These are phyloP conservation scores for sunflower (Helianthus annuus) DNA, from an alignment of 129 eudicot species.

Conservation along the genomic window DNA sequence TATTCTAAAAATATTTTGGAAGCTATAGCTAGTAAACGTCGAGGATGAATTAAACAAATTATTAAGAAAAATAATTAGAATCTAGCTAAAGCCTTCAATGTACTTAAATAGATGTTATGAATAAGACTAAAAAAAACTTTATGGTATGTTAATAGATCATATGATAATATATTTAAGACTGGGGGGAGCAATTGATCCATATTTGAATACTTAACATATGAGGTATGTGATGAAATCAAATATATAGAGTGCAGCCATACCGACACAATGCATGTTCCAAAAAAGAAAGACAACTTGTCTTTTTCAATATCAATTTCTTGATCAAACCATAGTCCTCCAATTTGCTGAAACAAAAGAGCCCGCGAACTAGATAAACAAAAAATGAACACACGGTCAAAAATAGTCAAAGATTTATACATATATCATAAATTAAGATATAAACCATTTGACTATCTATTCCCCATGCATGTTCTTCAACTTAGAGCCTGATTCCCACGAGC, in stretches of 20 bases:
- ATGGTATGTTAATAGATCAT: too few relatives aligned
- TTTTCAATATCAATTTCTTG: slow-evolving; percentile 24
- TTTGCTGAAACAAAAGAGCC: slow-evolving; percentile 10
- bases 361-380: slow-evolving; percentile 15
- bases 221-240: background rate
- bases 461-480: slow-evolving; percentile 3
- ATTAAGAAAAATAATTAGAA: background rate
- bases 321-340: slow-evolving; percentile 34
- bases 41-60: too few relatives aligned
- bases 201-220: slow-evolving; percentile 2
- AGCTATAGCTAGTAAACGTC: too few relatives aligned
- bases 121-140: too few relatives aligned
- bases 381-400: slow-evolving; percentile 12
- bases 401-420: slow-evolving; percentile 15
- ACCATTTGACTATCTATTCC: background rate
- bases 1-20: background rate
- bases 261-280: slow-evolving; percentile 5
- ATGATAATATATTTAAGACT: background rate
- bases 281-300: slow-evolving; percentile 13
- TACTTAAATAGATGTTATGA: background rate
- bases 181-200: background rate
- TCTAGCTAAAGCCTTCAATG: background rate
- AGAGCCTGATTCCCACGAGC: slow-evolving; percentile 9
- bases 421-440: background rate
- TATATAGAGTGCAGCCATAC: background rate